Evolutionary conservation across 2,329 filamentous ascomycete species (phyloP), one percentile per base, ranked within the genome.

Genomic region (Ophiostoma montium): DNA sequence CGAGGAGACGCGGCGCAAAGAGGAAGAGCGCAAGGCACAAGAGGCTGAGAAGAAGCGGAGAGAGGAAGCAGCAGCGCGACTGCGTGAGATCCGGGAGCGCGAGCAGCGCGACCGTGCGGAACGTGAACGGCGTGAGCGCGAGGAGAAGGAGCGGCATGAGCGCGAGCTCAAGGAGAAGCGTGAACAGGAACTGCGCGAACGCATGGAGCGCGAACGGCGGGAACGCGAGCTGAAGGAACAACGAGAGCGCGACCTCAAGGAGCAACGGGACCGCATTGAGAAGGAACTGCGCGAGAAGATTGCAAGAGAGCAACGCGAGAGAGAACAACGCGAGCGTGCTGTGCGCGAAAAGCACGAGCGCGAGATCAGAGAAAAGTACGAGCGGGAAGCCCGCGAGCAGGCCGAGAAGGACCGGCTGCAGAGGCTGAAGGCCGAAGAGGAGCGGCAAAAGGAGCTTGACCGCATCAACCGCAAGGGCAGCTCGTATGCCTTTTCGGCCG

Each of bases 1-100:
- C 48, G 81, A 85, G 58, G 80, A 84, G 55, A 82, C 75, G 18
- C 69, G 75, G 39, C 74, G 69, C 51, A 72, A 73, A 49, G 80
- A 82, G 55, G 79, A 81, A 55, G 78, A 83, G 54, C 76, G 78
- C 11, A 80, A 72, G 57, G 67, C 67, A 2, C 73, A 70, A 53
- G 76, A 80, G 54, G 77, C 75, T 3, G 79, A 83, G 54, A 71
- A 75, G 54, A 76, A 76, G 55, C 69, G 72, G 11, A 70, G 74
- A 35, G 76, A 78, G 41, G 78, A 72, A 55, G 74, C 77, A 27
- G 70, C 71, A 13, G 67, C 65, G 38, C 70, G 71, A 18, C 57
- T 58, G 11, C 58, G 53, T 19, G 59, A 57, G 15, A 58, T 52
- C 5, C 50, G 50, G 13, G 54, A 55, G 31, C 30, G 63, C 43